Conservation (phyloP, 2,329 filamentous ascomycete genomes). For the Colletotrichum sp. region DNA sequence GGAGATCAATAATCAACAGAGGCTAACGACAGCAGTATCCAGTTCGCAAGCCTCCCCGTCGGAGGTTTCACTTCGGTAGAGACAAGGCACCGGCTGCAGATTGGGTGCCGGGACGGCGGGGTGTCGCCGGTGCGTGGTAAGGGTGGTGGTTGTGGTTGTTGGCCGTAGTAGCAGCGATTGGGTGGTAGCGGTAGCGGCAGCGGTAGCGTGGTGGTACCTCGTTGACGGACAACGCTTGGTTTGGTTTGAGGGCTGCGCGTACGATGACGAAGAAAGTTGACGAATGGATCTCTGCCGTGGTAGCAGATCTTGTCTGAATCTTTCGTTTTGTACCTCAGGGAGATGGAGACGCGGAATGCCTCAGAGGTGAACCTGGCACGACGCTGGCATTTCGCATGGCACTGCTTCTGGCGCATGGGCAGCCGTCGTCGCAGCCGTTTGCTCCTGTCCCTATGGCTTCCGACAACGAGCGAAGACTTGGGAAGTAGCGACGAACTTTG, state of each 20-base stretch:
- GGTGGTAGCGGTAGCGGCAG: neutral
- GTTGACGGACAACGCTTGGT: neutral
- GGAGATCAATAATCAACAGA: neutral
- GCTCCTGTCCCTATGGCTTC: neutral
- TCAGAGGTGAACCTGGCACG: neutral
- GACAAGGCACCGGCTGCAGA: conserved; percentile 16
- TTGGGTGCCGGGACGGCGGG: conserved; percentile 13
- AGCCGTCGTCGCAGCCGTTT: neutral
- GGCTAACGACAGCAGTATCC: neutral
- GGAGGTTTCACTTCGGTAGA: conserved; percentile 22
- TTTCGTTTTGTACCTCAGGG: neutral
- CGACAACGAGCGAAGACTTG: neutral
- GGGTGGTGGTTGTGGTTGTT: neutral
- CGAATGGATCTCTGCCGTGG: neutral
- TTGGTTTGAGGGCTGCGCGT: neutral
- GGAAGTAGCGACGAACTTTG: neutral
- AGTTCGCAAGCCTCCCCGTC: neutral
- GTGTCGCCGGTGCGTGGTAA: neutral
- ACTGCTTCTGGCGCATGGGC: neutral
- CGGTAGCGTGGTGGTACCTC: neutral
- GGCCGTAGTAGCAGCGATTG: neutral
- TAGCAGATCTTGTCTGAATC: neutral
- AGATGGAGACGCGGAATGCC: neutral
- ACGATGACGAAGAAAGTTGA: conserved; percentile 1
- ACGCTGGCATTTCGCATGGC: neutral